These are phyloP conservation scores for Mycena vulgaris DNA, from an alignment of 768 basidiomycete species.

Conservation along the genomic window DNA sequence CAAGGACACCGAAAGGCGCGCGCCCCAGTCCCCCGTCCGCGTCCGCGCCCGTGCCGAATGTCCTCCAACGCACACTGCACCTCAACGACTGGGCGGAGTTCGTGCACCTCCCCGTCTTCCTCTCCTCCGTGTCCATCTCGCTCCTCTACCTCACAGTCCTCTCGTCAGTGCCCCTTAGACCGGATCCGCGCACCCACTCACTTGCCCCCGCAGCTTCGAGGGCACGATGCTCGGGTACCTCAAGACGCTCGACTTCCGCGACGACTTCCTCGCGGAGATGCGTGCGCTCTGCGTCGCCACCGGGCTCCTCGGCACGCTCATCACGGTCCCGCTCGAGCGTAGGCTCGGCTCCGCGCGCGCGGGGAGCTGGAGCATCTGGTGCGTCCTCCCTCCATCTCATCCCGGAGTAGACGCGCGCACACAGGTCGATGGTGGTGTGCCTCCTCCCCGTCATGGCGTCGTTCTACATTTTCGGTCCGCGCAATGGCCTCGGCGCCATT, in stretches of 20 bases:
- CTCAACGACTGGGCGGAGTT: slow-evolving; percentile 58
- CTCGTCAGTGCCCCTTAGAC: slow-evolving; percentile 40
- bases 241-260: slow-evolving; percentile 60
- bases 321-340: slow-evolving; percentile 58
- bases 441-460: slow-evolving; percentile 62
- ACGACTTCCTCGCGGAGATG: slow-evolving; percentile 67
- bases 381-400: slow-evolving; percentile 14
- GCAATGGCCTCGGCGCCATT: slow-evolving; percentile 50
- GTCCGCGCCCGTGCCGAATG: background rate
- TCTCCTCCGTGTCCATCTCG: slow-evolving; percentile 59
- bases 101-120: slow-evolving; percentile 55
- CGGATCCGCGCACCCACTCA: background rate
- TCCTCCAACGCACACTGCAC: background rate
- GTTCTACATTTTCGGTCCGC: slow-evolving; percentile 49
- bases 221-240: slow-evolving; percentile 68
- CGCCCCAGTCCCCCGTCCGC: too few species aligned
- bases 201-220: slow-evolving; percentile 56
- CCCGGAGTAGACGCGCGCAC: slow-evolving; percentile 42
- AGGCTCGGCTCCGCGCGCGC: slow-evolving; percentile 62
- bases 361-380: slow-evolving; percentile 68
- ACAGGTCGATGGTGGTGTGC: slow-evolving; percentile 62
- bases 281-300: slow-evolving; percentile 61
- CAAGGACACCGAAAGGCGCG: slow-evolving; percentile 36
- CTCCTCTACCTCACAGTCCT: slow-evolving; percentile 62
- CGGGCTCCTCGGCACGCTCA: slow-evolving; percentile 62